Evolutionary conservation across 2,329 filamentous ascomycete genomes (phyloP), one percentile per base, ranked within the genome.

Genomic region (Hymenoscyphus fraxineus): DNA sequence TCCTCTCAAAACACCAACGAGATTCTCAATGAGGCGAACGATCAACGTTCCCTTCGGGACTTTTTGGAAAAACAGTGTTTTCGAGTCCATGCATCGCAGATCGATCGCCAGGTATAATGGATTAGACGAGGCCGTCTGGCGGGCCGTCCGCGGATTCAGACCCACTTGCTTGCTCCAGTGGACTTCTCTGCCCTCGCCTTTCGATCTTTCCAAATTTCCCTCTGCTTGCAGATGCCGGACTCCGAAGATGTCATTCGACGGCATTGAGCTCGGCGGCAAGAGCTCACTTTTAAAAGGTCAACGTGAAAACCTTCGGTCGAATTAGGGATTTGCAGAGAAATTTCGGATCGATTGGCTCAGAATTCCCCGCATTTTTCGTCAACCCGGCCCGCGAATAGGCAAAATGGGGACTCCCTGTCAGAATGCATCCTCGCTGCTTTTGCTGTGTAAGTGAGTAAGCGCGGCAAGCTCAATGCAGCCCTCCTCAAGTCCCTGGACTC

Each of bases 281-380:
- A 79, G 76, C 65, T 72, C 76, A 68, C 65, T 73, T 77, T 69
- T 79, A 74, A 80, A 78, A 79, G 78, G 79, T 74, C 73, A 72
- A 67, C 70, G 65, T 66, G 68, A 72, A 70, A 73, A 64, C 66
- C 61, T 47, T 55, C 65, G 61, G 67, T 67, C 66, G 62, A 71
- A 68, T 71, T 67, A 64, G 61, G 22, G 27, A 39, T 65, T 55
- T 58, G 64, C 59, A 47, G 47, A 58, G 66, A 71, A 75, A 74
- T 74, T 70, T 58, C 35, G 15, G 44, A 66, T 67, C 59, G 65
- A 73, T 59, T 70, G 71, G 71, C 62, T 70, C 66, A 69, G 61
- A 67, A 69, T 65, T 65, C 69, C 62, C 63, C 61, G 65, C 41
- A 51, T 61, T 58, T 66, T 64, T 63, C 67, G 41, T 55, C 62